Base-by-base conservation (phyloP, 108 stramenopile species). In the Skeletonema potamos region DNA sequence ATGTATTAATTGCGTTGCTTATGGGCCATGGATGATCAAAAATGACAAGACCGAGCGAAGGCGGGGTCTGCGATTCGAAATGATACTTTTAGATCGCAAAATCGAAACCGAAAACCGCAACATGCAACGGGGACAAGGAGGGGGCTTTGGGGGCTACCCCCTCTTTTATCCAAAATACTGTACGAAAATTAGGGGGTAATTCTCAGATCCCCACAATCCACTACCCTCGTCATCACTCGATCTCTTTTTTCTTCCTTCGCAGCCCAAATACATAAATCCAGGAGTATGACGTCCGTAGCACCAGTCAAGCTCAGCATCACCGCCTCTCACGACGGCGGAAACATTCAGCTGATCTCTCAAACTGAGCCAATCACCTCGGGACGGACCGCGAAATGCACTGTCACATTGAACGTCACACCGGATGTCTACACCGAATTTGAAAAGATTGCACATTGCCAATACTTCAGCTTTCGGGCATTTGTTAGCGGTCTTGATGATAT, bases 251-350 rank as follows among this genome's bases (percentile, higher is more conserved):
- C n/a, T n/a, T n/a, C n/a, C n/a, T n/a, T n/a, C n/a, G n/a, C n/a
- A n/a, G n/a, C n/a, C n/a, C n/a, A n/a, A n/a, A n/a, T n/a, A n/a
- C n/a, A n/a, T n/a, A n/a, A n/a, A n/a, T n/a, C n/a, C n/a, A n/a
- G n/a, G n/a, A n/a, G n/a, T n/a, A 51, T 51, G 48, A 22, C 48
- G 20, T 46, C 44, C 44, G 1, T 6, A 18, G 44, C 48, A 6
- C 7, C 20, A 27, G 37, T 65, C 10, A 64, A 73, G 57, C 62
- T 89, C 29, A 75, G 82, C 74, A 87, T 93, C 55, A 87, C 86
- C 58, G 82, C 86, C 69, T 59, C 87, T 37, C 90, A 88, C 74
- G 92, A 93, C 62, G 90, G 92, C 18, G 92, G 90, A 2, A 93
- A 93, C 77, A 88, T 91, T 65, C 64, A 86, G 57, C 76, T 87